Percentiles rank a stretch among this genome's conserved stretches.
Conservation (phyloP, 2,329 filamentous ascomycete species). For the Aspergillus intermedius region DNA sequence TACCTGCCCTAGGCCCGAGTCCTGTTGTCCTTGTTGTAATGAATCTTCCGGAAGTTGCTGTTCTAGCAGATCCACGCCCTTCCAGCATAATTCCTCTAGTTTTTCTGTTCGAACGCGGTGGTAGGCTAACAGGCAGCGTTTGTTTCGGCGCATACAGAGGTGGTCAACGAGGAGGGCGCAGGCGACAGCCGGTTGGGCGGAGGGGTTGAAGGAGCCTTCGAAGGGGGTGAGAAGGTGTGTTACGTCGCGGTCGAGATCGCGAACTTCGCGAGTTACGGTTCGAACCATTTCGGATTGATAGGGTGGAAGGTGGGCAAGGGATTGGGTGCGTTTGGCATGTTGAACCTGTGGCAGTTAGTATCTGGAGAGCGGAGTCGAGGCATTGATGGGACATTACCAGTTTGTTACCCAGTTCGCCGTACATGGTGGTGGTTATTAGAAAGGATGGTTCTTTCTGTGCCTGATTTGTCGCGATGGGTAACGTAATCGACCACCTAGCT, state of each 20-base stretch:
- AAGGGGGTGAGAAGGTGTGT: slow-evolving; percentile 72
- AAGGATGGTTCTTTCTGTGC: background rate
- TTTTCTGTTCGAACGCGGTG: slow-evolving; percentile 86
- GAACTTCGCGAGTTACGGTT: slow-evolving; percentile 79
- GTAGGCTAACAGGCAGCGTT: slow-evolving; percentile 89
- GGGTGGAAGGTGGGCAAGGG: slow-evolving; percentile 75
- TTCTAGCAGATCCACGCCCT: slow-evolving; percentile 75
- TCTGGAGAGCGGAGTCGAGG: background rate
- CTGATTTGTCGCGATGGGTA: background rate
- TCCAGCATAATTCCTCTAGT: slow-evolving; percentile 90
- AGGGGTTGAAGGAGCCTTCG: slow-evolving; percentile 77
- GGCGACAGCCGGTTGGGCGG: slow-evolving; percentile 72
- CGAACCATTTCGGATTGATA: slow-evolving; percentile 92
- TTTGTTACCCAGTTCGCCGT: slow-evolving; percentile 81
- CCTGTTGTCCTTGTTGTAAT: slow-evolving; percentile 23
- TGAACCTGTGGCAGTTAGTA: slow-evolving; percentile 57
- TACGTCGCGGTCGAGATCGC: slow-evolving; percentile 85
- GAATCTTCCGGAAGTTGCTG: slow-evolving; percentile 49
- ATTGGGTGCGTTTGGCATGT: slow-evolving; percentile 91
- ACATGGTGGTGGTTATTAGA: slow-evolving; percentile 46
- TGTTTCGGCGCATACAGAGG: slow-evolving; percentile 90
- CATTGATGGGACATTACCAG: slow-evolving; percentile 51
- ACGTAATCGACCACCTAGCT: background rate
- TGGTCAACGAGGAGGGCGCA: slow-evolving; percentile 90
- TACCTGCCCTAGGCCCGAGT: slow-evolving; percentile 22